Base-by-base conservation (phyloP, 2,329 filamentous ascomycete species). In the Botrytis pseudocinerea region DNA sequence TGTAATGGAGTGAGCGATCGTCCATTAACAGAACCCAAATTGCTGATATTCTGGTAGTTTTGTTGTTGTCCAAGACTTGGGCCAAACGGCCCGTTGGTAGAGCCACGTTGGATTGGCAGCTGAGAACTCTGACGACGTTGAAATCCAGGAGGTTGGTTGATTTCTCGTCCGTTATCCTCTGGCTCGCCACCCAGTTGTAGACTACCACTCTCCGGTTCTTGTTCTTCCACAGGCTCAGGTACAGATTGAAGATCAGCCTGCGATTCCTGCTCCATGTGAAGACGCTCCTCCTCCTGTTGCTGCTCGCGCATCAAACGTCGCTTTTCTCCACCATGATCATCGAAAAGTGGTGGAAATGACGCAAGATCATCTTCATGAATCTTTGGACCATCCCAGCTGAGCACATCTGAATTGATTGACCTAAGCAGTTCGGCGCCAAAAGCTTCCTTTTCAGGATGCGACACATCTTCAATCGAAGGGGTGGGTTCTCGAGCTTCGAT, bases 141-240 rank as follows among this genome's bases (percentile, higher is more conserved):
- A 73, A 87, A 87, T 64, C 82, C 80, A 77, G 87, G 84, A 57
- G 82, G 72, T 44, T 79, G 73, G 28, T 62, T 76, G 7, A 75
- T 82, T 68, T 89, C 87, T 28, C 85, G 84, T 28, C 82, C 80
- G 62, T 83, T 83, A 35, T 93, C 91, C 80, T 98, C 95, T 0
- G 95, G 95, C 81, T 98, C 95, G 61, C 95, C 95, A 73, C 95
- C 95, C 28, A 98, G 87, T 73, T 97, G 95, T 73, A 96, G 86
- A 80, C 95, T 98, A 22, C 90, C 89, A 77, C 92, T 92, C 82
- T 96, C 94, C 1, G 90, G 89, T 73, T 92, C 91, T 73, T 93
- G 93, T 76, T 97, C 94, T 42, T 87, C 85, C 62, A 87, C 85
- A 6, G 83, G 82, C 60, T 82, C 82, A 35, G 82, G 79, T 25